These are phyloP conservation scores for Knufia fluminis DNA, from an alignment of 2,329 filamentous ascomycete species.

Conservation along the genomic window DNA sequence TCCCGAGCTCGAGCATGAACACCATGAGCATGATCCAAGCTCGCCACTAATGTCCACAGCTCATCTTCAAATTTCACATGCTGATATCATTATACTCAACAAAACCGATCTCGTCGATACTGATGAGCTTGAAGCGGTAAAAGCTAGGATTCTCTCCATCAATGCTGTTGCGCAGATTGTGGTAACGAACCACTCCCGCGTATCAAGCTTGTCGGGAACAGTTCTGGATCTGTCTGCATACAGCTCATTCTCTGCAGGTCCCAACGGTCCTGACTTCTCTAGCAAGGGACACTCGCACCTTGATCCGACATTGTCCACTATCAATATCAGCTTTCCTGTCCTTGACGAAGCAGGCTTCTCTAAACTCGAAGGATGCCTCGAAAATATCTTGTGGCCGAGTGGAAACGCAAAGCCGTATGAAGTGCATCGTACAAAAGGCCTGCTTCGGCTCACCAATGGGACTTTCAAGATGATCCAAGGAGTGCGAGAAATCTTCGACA, in stretches of 20 bases:
- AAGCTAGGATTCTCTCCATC: constrained; percentile 66
- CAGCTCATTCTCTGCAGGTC: constrained; percentile 59
- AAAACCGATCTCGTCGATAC: constrained; percentile 75
- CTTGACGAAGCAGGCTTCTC: constrained; percentile 51
- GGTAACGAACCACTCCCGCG: constrained; percentile 67
- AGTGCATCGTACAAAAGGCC: constrained; percentile 80
- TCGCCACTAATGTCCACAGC: constrained; percentile 78
- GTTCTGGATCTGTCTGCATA: constrained; percentile 89
- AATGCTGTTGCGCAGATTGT: constrained; percentile 82
- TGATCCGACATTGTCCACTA: constrained; percentile 79
- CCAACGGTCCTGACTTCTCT: constrained; percentile 50
- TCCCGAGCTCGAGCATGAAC: constrained; percentile 39
- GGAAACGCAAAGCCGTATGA: constrained; percentile 48
- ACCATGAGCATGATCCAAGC: constrained; percentile 32
- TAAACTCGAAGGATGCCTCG: constrained; percentile 69
- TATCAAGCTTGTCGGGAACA: constrained; percentile 75
- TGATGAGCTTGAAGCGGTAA: constrained; percentile 60
- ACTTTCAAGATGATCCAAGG: constrained; percentile 73
- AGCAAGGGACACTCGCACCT: constrained; percentile 80
- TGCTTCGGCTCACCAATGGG: constrained; percentile 57
- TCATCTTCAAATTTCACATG: constrained; percentile 92
- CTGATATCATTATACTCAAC: constrained; percentile 90
- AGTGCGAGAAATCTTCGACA: constrained; percentile 87
- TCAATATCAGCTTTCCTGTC: constrained; percentile 58
- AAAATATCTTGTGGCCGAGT: constrained; percentile 63